These are phyloP conservation scores for Juglanconis oblonga DNA, from an alignment of 2,329 filamentous ascomycete species.

Conservation along the genomic window DNA sequence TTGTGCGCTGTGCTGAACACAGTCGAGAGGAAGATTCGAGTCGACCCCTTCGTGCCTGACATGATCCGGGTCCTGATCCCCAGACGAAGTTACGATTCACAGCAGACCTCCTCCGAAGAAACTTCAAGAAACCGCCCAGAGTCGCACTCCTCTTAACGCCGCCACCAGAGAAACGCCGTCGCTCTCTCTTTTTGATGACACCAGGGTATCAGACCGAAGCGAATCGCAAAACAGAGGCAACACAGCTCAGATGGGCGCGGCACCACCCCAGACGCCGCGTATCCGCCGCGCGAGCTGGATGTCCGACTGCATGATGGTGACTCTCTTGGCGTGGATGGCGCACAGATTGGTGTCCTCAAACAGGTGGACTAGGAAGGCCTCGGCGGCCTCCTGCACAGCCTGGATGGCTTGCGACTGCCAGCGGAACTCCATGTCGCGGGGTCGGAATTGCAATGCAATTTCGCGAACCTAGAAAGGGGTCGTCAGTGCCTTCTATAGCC, in stretches of 20 bases:
- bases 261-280: conserved; percentile 72
- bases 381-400: conserved; percentile 91
- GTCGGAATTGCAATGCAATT: conserved; percentile 65
- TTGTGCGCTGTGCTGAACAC: not conserved
- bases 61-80: not conserved
- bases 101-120: not conserved
- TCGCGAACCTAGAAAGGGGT: conserved; percentile 56
- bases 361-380: conserved; percentile 93
- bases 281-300: conserved; percentile 87
- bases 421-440: conserved; percentile 67
- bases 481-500: not conserved
- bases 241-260: conserved; percentile 43
- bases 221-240: not conserved
- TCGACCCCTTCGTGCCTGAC: not conserved
- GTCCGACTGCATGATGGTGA: conserved; percentile 98
- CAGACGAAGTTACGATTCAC: too few relatives aligned
- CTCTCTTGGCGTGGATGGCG: conserved; percentile 92
- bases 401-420: conserved; percentile 97
- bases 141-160: not conserved
- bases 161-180: not conserved
- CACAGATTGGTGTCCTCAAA: conserved; percentile 96
- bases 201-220: not conserved
- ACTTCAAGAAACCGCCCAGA: not conserved
- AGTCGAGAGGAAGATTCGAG: not conserved
- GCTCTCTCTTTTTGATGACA: not conserved